Conservation (phyloP, 768 basidiomycete species). For the Macrolepiota dolichaula region DNA sequence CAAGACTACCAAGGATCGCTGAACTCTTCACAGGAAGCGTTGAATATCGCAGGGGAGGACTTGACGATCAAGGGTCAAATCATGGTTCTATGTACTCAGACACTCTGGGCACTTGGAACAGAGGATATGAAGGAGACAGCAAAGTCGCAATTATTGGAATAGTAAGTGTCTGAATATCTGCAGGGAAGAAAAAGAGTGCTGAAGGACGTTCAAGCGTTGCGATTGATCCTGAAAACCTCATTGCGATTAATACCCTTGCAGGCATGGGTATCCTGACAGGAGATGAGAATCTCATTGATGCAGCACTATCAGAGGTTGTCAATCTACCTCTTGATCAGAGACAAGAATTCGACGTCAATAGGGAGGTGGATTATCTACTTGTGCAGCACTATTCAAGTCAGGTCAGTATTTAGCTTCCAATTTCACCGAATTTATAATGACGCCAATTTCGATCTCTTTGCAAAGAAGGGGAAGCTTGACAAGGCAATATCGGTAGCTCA, state of each 20-base stretch:
- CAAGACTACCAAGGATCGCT: constrained; percentile 64
- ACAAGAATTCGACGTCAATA: constrained; percentile 60
- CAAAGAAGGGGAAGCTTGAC: constrained; percentile 40
- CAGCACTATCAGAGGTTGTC: constrained; percentile 79
- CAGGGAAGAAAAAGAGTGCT: neutral
- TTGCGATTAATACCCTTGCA: constrained; percentile 79
- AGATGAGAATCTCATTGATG: constrained; percentile 80
- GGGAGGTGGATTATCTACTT: constrained; percentile 70
- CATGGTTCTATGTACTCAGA: constrained; percentile 76
- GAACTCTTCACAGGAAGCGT: constrained; percentile 61
- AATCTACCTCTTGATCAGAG: constrained; percentile 65
- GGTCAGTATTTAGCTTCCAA: constrained; percentile 30
- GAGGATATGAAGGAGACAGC: constrained; percentile 76
- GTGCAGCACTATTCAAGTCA: constrained; percentile 70
- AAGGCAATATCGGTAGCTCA: constrained; percentile 55
- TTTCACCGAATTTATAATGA: neutral
- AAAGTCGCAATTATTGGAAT: constrained; percentile 76
- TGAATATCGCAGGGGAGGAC: constrained; percentile 52
- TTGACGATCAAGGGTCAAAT: constrained; percentile 58
- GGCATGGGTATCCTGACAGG: constrained; percentile 85
- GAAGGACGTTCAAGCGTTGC: constrained; percentile 52
- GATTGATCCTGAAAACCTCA: constrained; percentile 71
- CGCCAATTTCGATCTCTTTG: constrained; percentile 2
- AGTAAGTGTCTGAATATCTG: constrained; percentile 45
- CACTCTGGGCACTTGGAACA: constrained; percentile 78